These are phyloP conservation scores for Ustilaginoidea virens DNA, from an alignment of 2,329 filamentous ascomycete genomes.

Conservation along the genomic window DNA sequence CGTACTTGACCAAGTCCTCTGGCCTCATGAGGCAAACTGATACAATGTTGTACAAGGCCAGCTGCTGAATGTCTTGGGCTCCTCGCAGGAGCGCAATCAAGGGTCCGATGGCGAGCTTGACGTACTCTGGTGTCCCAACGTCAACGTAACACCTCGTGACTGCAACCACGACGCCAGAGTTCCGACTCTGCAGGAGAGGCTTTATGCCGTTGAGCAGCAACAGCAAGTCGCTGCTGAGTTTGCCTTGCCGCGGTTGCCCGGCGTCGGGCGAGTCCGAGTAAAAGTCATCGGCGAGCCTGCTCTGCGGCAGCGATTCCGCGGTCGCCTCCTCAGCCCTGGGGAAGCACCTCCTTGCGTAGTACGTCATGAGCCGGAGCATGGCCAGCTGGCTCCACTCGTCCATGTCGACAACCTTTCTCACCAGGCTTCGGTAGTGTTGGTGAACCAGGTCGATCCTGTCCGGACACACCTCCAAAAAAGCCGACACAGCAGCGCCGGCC, in stretches of 20 bases:
- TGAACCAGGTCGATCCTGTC: constrained; percentile 80
- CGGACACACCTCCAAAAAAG: constrained; percentile 81
- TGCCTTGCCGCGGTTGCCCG: constrained; percentile 29
- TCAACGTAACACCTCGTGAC: constrained; percentile 76
- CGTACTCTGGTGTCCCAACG: constrained; percentile 64
- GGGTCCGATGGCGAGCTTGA: constrained; percentile 63
- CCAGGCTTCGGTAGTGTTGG: constrained; percentile 69
- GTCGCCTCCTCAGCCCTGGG: constrained; percentile 49
- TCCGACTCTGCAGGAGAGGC: constrained; percentile 80
- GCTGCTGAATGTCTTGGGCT: constrained; percentile 73
- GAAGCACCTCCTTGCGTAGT: constrained; percentile 80
- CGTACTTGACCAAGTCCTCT: constrained; percentile 70
- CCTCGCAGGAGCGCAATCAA: constrained; percentile 73
- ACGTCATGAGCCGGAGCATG: constrained; percentile 63
- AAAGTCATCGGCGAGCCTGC: constrained; percentile 49
- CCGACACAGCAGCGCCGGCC: constrained; percentile 79
- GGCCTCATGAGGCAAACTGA: constrained; percentile 72
- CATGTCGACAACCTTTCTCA: constrained; percentile 93
- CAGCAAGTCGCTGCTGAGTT: constrained; percentile 69
- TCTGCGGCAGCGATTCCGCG: constrained; percentile 20
- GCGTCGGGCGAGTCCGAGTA: constrained; percentile 52
- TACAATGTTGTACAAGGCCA: constrained; percentile 88
- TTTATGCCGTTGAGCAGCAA: constrained; percentile 66
- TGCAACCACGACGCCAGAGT: constrained; percentile 80
- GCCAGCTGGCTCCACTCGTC: constrained; percentile 95